Evolutionary conservation across 106 monocot species (phyloP).

Genomic region (Dioscorea zingiberensis): DNA sequence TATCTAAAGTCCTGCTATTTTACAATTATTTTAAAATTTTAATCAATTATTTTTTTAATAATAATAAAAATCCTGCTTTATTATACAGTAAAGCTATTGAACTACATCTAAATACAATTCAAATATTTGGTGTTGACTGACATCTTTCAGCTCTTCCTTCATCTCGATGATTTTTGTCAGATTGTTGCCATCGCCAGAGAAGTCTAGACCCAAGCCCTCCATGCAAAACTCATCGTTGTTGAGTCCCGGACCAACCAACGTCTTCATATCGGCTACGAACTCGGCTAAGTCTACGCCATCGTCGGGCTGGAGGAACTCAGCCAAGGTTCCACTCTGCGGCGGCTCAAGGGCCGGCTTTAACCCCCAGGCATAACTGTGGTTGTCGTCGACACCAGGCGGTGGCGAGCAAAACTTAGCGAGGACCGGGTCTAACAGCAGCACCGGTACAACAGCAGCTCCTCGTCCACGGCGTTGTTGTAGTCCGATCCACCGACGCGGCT

Average conservation of each 20-base stretch:
- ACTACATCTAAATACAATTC: no score
- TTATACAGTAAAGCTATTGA: no score
- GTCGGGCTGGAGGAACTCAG: constrained; percentile 37
- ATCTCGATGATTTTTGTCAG: constrained; percentile 21
- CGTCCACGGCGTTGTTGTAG: constrained; percentile 27
- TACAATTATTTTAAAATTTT: no score
- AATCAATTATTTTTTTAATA: no score
- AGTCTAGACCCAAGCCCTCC: constrained; percentile 44
- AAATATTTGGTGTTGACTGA: neutral
- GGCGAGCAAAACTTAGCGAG: constrained; percentile 47
- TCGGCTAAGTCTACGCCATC: constrained; percentile 47
- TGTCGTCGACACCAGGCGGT: neutral
- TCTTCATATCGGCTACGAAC: constrained; percentile 87
- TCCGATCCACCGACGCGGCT: constrained; percentile 11
- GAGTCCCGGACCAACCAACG: constrained; percentile 43
- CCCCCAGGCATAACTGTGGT: neutral
- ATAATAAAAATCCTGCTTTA: no score
- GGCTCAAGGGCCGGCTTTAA: neutral
- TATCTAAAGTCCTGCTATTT: no score
- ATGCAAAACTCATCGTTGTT: constrained; percentile 52
- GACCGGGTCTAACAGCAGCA: constrained; percentile 61
- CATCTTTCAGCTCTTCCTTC: neutral
- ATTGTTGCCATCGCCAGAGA: neutral
- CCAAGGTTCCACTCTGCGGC: neutral
- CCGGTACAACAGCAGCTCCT: constrained; percentile 71